Evolutionary conservation across 2,329 filamentous ascomycete species (phyloP).

Genomic region (Nothophoma quercina): DNA sequence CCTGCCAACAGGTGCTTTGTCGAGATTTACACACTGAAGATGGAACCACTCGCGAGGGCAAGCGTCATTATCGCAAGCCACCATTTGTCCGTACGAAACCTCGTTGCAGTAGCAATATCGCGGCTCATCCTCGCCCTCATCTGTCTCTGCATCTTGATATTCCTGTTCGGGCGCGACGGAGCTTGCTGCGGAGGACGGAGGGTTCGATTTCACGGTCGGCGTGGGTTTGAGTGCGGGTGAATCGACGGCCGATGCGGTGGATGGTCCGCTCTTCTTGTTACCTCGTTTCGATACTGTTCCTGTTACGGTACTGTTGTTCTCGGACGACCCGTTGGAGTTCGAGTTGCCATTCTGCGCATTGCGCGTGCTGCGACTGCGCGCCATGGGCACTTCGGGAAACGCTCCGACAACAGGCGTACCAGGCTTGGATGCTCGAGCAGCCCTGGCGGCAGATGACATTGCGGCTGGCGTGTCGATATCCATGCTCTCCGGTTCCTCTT

Average conservation of each 20-base stretch:
- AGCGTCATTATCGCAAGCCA: constrained; percentile 70
- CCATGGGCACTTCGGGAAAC: constrained; percentile 54
- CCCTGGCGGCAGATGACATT: constrained; percentile 42
- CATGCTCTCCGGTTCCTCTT: constrained; percentile 52
- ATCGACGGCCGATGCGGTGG: constrained; percentile 32
- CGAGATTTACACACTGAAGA: constrained; percentile 69
- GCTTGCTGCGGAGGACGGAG: constrained; percentile 43
- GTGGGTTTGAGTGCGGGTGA: constrained; percentile 38
- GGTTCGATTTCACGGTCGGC: constrained; percentile 36
- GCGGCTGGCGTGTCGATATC: constrained; percentile 43
- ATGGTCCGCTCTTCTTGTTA: constrained; percentile 44
- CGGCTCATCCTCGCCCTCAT: constrained; percentile 58
- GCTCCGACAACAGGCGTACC: constrained; percentile 56
- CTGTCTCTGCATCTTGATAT: constrained; percentile 44
- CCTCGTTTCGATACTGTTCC: constrained; percentile 46
- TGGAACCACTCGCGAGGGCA: constrained; percentile 74
- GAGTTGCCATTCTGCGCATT: constrained; percentile 48
- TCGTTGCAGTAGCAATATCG: constrained; percentile 72
- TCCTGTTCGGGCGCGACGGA: constrained; percentile 45
- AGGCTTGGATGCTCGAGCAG: constrained; percentile 56
- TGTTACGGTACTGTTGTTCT: constrained; percentile 49
- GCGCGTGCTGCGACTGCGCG: constrained; percentile 53
- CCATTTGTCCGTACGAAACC: constrained; percentile 72
- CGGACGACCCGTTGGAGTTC: constrained; percentile 49
- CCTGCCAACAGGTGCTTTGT: constrained; percentile 61